Conservation (phyloP, 2,329 filamentous ascomycete species). For the Penicillium sp. region DNA sequence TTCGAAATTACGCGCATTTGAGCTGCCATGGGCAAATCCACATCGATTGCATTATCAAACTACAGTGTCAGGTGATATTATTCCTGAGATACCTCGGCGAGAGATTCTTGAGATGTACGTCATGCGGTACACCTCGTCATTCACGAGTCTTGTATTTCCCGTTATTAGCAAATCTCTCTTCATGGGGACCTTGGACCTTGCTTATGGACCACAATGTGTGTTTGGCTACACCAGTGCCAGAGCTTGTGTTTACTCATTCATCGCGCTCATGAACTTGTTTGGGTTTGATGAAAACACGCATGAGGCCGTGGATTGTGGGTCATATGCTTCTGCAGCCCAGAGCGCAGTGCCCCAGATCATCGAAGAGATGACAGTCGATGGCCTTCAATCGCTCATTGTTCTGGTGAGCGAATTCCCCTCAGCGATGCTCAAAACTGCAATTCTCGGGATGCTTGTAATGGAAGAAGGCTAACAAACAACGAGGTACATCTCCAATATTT, state of each 20-base stretch:
- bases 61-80: not conserved
- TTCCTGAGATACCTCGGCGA: not conserved
- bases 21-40: not conserved
- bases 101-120: conserved; percentile 3
- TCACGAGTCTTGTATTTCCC: conserved; percentile 12
- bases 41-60: not conserved
- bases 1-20: not conserved
- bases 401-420: too few species aligned
- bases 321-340: not conserved
- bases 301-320: not conserved
- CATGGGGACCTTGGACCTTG: conserved; percentile 10
- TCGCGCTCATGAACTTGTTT: conserved; percentile 8
- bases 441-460: too few species aligned
- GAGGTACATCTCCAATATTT: conserved; percentile 19
- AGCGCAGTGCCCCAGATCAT: not conserved
- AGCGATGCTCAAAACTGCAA: too few species aligned
- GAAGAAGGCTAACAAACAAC: not conserved
- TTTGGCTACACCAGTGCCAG: conserved; percentile 10
- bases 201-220: not conserved
- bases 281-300: not conserved
- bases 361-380: conserved; percentile 17
- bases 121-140: conserved; percentile 9
- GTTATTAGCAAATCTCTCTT: conserved; percentile 14
- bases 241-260: conserved; percentile 12
- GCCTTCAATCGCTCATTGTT: conserved; percentile 14